Percentiles rank a stretch among this genome's conserved stretches.
phyloP scores from a whole-genome alignment of 768 basidiomycete species.

The Termitomyces sp. region DNA sequence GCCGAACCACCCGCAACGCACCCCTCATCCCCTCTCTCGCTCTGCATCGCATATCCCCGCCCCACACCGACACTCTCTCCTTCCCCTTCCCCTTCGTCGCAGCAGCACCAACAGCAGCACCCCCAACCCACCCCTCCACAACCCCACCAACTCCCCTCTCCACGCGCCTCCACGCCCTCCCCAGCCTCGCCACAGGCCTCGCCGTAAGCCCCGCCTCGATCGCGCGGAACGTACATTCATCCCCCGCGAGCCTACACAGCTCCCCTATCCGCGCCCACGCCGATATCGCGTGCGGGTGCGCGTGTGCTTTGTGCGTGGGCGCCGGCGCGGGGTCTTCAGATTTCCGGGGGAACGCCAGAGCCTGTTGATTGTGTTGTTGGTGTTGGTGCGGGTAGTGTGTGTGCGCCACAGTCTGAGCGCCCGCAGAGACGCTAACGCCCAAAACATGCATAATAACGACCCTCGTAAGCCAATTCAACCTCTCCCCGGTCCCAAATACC shows the following conservation, averaged over 20 bases:
- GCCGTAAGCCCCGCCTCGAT: slow-evolving; percentile 68
- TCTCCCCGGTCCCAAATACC: slow-evolving; percentile 64
- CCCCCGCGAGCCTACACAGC: slow-evolving; percentile 62
- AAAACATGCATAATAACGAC: slow-evolving; percentile 67
- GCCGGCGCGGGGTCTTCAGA: not conserved
- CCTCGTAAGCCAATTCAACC: slow-evolving; percentile 79
- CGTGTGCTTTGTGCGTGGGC: slow-evolving; percentile 2
- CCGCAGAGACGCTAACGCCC: too few species aligned
- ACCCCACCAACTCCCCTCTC: slow-evolving; percentile 49
- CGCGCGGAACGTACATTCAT: slow-evolving; percentile 77
- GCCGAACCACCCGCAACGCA: slow-evolving; percentile 28
- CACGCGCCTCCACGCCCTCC: slow-evolving; percentile 77
- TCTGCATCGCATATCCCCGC: slow-evolving; percentile 48
- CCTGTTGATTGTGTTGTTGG: too few species aligned
- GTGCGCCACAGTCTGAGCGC: too few species aligned
- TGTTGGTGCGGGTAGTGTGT: too few species aligned
- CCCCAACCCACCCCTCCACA: slow-evolving; percentile 72
- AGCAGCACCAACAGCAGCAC: too few species aligned
- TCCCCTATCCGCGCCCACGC: slow-evolving; percentile 74
- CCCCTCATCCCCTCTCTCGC: slow-evolving; percentile 41
- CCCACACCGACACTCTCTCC: slow-evolving; percentile 72
- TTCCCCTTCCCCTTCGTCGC: too few species aligned
- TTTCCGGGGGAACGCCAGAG: too few species aligned
- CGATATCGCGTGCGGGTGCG: slow-evolving; percentile 58
- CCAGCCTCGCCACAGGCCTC: slow-evolving; percentile 67